These are phyloP conservation scores for Boletus reticuloceps DNA, from an alignment of 768 basidiomycete genomes.

Conservation along the genomic window DNA sequence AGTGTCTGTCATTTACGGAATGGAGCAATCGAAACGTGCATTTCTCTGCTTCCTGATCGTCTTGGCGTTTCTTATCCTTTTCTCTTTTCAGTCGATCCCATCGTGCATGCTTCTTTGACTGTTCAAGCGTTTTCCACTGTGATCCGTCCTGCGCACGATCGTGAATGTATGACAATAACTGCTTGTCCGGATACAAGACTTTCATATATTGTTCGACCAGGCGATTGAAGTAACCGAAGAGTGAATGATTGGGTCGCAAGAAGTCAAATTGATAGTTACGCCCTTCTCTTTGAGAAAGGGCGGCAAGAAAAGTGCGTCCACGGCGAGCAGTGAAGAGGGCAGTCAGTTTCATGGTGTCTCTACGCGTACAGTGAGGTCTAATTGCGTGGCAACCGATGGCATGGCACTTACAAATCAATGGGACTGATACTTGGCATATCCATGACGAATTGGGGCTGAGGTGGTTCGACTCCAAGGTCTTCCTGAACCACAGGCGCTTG, in stretches of 20 bases:
- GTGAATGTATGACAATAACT: conserved; percentile 70
- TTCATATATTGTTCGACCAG: conserved; percentile 96
- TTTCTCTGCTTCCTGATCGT: conserved; percentile 90
- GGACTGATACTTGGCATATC: conserved; percentile 85
- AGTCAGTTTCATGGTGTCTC: conserved; percentile 94
- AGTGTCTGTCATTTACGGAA: background rate
- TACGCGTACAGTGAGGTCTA: conserved; percentile 29
- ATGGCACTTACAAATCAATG: conserved; percentile 79
- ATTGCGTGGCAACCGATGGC: background rate
- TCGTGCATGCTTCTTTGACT: conserved; percentile 74
- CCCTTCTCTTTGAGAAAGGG: conserved; percentile 84
- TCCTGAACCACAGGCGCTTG: conserved; percentile 37
- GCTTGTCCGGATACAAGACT: conserved; percentile 80
- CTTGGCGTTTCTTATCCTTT: conserved; percentile 80
- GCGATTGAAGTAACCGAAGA: conserved; percentile 96
- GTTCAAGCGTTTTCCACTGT: conserved; percentile 76
- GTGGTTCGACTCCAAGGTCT: conserved; percentile 75
- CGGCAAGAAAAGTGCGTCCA: conserved; percentile 81
- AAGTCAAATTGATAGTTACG: conserved; percentile 99
- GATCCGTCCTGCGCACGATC: conserved; percentile 61
- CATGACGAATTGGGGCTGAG: conserved; percentile 76
- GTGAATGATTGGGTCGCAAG: conserved; percentile 90
- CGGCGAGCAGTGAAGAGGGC: conserved; percentile 93
- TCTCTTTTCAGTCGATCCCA: conserved; percentile 87
- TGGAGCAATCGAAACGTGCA: conserved; percentile 44